Evolutionary conservation across 805 yeast species (phyloP), one percentile per base, ranked within the genome.

Genomic region (Cyberlindnera japonica): DNA sequence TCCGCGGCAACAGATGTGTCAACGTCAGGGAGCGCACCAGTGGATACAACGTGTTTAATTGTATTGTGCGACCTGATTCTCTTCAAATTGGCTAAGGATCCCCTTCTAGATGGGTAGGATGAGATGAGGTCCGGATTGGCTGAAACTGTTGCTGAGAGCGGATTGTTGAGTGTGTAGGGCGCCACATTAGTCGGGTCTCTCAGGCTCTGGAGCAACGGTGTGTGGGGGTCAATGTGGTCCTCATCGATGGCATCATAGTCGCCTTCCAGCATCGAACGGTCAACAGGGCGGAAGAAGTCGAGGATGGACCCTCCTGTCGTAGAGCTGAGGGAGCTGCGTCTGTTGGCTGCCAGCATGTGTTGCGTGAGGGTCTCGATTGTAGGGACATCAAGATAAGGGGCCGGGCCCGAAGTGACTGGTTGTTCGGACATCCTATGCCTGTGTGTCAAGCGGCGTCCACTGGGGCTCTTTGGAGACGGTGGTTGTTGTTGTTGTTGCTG

Each of bases 1-100:
- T 75, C 79, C 38, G 72, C 68, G 49, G 68, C 71, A 4, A 39
- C 15, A 3, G 51, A 17, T 2, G 59, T 54, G 24, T 53, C 55
- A 10, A 49, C 27, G 1, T 46, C 54, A 13, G 59, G 59, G 4
- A 57, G 27, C 0, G 42, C 36, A 10, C 61, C 61, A 8, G 54
- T 51, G 17, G 49, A 46, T 9, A 54, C 44, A 9, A 54, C 54
- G 29, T 55, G 54, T 20, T 40, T 49, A 40, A 54, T 48, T 4
- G 61, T 54, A 28, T 32, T 45, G 31, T 53, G 61, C 3, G 59
- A 57, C 34, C 35, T 44, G 15, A 55, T 54, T 16, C 49, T 43
- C 44, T 56, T 55, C 28, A 57, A 37, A 3, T 54, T 46, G 11
- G 59, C 49, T 8, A 57, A 33, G 1, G 61, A 55, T 6, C 47